Percentiles rank a stretch among this genome's conserved stretches.
Conservation (phyloP, 2,329 filamentous ascomycete species). For the Fulvia fulva region DNA sequence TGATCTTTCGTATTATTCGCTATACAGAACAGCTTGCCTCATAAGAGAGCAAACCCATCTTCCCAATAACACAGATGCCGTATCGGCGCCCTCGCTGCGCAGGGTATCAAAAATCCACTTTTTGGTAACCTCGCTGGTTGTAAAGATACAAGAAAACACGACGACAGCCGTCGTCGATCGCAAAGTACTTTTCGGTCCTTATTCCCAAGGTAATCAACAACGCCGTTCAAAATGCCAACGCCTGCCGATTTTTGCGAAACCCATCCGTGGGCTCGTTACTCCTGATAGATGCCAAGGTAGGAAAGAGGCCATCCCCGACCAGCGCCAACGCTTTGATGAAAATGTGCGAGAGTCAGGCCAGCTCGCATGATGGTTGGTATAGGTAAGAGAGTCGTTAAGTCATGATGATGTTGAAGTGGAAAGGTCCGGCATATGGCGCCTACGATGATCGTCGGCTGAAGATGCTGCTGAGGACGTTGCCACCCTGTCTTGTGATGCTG, state of each 20-base stretch:
- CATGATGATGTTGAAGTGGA: slow-evolving; percentile 5
- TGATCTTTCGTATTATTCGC: not conserved
- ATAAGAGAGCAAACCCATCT: not conserved
- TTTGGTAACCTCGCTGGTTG: slow-evolving; percentile 9
- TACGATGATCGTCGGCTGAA: slow-evolving; percentile 23
- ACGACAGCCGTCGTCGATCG: not conserved
- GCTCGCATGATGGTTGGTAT: slow-evolving; percentile 13
- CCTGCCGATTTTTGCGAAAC: not conserved
- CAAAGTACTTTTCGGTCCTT: not conserved
- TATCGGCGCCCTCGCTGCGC: slow-evolving; percentile 8
- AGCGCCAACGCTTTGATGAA: slow-evolving; percentile 23
- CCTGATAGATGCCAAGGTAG: not conserved
- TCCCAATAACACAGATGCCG: not conserved
- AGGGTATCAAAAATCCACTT: slow-evolving; percentile 6
- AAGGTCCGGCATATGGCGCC: not conserved
- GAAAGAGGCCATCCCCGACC: slow-evolving; percentile 5
- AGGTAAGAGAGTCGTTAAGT: slow-evolving; percentile 10
- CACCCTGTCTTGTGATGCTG: slow-evolving; percentile 2
- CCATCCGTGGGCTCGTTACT: not conserved
- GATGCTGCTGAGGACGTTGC: slow-evolving; percentile 18
- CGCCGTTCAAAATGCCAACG: not conserved
- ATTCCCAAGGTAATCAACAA: not conserved
- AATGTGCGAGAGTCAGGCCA: slow-evolving; percentile 22
- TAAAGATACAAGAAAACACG: not conserved
- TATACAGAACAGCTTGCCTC: not conserved